phyloP scores from a whole-genome alignment of 148 eudicot genomes.

The Beta vulgaris region DNA sequence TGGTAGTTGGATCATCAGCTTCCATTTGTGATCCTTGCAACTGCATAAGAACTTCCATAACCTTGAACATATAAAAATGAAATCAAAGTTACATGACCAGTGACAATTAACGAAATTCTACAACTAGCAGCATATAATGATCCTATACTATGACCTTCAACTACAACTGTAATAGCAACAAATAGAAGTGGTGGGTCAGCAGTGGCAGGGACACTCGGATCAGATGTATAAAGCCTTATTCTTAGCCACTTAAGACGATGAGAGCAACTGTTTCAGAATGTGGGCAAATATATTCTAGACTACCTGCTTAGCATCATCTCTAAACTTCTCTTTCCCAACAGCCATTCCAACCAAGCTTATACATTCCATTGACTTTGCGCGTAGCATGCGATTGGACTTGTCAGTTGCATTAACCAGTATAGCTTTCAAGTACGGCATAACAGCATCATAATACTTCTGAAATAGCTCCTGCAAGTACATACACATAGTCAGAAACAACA shows the following conservation, averaged over 20 bases:
- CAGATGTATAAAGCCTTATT: not conserved
- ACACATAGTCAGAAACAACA: constrained; percentile 1
- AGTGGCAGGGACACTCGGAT: not conserved
- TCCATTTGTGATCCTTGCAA: constrained; percentile 43
- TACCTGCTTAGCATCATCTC: constrained; percentile 49
- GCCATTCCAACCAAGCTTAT: constrained; percentile 53
- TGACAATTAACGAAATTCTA: not conserved
- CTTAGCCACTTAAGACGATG: not conserved
- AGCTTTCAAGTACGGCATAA: constrained; percentile 47
- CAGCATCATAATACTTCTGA: constrained; percentile 44
- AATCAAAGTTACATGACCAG: not conserved
- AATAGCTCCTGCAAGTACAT: constrained; percentile 40
- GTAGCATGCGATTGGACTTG: constrained; percentile 42
- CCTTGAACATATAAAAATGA: constrained; percentile 24
- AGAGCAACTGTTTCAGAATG: not conserved
- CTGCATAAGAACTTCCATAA: constrained; percentile 44
- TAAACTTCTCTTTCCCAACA: constrained; percentile 51
- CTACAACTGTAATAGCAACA: not conserved
- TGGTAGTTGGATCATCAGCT: constrained; percentile 47
- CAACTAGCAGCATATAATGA: no score
- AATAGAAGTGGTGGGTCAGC: not conserved
- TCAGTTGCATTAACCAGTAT: constrained; percentile 40
- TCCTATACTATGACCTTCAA: not conserved
- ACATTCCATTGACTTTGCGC: constrained; percentile 48
- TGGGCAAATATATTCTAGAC: not conserved